These are phyloP conservation scores for Hyphodiscus hymeniophilus DNA, from an alignment of 495 filamentous ascomycete species.

Conservation along the genomic window DNA sequence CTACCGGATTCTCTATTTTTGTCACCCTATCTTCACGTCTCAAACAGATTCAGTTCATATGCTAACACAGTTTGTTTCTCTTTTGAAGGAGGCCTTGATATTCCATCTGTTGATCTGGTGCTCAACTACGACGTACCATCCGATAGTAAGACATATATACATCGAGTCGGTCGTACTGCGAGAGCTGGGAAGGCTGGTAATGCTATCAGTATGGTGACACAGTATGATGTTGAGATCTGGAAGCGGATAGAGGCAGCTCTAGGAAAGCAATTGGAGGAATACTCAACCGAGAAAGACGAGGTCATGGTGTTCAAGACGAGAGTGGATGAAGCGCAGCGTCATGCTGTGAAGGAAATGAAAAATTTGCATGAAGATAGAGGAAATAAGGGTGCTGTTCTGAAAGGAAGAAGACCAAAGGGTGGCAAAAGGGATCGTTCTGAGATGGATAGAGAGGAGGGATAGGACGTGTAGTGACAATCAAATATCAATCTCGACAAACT, in stretches of 20 bases:
- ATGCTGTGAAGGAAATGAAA: slow-evolving; percentile 79
- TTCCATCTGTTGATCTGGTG: slow-evolving; percentile 83
- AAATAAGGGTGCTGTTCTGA: slow-evolving; percentile 50
- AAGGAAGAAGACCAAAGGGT: slow-evolving; percentile 37
- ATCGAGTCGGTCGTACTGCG: slow-evolving; percentile 89
- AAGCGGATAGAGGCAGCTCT: slow-evolving; percentile 77
- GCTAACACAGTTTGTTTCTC: no score
- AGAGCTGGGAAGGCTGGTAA: slow-evolving; percentile 82
- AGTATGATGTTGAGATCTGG: slow-evolving; percentile 89
- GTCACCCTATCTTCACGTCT: no score
- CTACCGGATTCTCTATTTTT: no score
- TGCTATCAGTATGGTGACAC: slow-evolving; percentile 73
- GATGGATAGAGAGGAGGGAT: slow-evolving; percentile 82
- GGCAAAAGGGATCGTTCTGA: slow-evolving; percentile 58
- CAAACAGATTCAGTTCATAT: no score
- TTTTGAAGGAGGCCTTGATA: slow-evolving; percentile 97
- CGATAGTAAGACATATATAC: slow-evolving; percentile 89
- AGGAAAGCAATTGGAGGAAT: slow-evolving; percentile 64
- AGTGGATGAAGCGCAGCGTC: slow-evolving; percentile 76
- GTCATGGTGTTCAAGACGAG: slow-evolving; percentile 75
- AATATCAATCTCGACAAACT: neutral
- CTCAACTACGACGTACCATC: slow-evolving; percentile 78
- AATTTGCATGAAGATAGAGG: slow-evolving; percentile 68
- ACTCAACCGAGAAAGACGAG: slow-evolving; percentile 66
- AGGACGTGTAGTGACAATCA: neutral